Evolutionary conservation across 1,284 basidiomycete species (phyloP), one percentile per base, ranked within the genome.

Genomic region (Ceratorhiza oryzae-sativae): DNA sequence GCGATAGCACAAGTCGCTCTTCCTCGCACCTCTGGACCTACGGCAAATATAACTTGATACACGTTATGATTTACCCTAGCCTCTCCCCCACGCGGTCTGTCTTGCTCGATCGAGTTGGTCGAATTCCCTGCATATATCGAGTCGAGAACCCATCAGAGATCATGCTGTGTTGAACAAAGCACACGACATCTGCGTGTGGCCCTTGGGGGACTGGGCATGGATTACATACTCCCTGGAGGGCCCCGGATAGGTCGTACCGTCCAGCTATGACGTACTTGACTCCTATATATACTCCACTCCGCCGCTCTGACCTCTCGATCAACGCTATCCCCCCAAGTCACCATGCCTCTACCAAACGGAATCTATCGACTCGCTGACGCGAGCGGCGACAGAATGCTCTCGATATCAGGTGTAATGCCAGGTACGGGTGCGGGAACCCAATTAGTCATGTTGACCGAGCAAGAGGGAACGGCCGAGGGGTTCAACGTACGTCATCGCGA

Each of bases 401-500:
- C 58, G 23, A 9, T 60, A 3, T 13, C 62, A 13, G 62, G 62
- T 8, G 62, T 67, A 1, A 53, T 18, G 20, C 62, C 62, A 3
- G 62, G 62, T 10, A 67, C 62, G 34, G 62, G 62, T 4, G 62
- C 62, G 15, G 62, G 62, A 18, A 67, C 62, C 1, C 62, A 67
- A 25, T 36, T 67, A 36, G 62, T 67, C n/a, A 51, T 67, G 62
- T 49, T 67, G 27, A 67, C 62, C 34, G 62, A 67, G 32, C 48
- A 49, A 34, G 62, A 67, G 55, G 62, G 62, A 9, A 67, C 62
- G 2, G 12, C 46, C 32, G 62, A 51, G 20, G 62, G 62, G 23
- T 67, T 67, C 62, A 67, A 67, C 34, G 62, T 53, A 55, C 48
- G 62, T 67, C 62, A 53, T 53, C n/a, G n/a, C n/a, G n/a, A n/a